Conservation (phyloP, 441 rosid genomes). For the Metrosideros polymorpha region DNA sequence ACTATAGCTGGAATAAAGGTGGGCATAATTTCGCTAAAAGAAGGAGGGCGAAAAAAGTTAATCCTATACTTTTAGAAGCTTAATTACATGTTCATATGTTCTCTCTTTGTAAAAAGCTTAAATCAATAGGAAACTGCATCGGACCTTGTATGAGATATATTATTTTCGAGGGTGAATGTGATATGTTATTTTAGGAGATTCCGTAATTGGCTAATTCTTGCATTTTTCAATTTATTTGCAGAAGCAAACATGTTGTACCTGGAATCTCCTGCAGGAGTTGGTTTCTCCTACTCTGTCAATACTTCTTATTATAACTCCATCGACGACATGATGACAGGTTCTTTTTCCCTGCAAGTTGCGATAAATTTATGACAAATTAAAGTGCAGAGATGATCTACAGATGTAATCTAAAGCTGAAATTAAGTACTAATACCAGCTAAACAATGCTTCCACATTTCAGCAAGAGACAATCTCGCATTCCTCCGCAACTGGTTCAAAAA, state of each 20-base stretch:
- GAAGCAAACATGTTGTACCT: constrained; percentile 8
- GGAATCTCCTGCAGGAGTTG: background rate
- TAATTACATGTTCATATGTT: background rate
- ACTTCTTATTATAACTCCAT: background rate
- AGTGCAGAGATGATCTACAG: background rate
- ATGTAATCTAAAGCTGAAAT: background rate
- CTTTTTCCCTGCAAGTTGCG: background rate
- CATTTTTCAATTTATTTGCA: background rate
- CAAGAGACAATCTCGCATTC: background rate
- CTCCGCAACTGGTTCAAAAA: background rate
- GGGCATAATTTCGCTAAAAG: background rate
- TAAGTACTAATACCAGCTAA: background rate
- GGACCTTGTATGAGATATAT: background rate
- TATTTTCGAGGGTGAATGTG: background rate
- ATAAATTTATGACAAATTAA: background rate
- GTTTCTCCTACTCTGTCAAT: background rate
- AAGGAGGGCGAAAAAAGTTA: background rate
- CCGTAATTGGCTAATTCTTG: background rate
- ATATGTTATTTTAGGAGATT: too few relatives aligned
- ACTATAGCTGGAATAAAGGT: constrained; percentile 7
- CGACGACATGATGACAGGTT: background rate
- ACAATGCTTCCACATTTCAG: background rate
- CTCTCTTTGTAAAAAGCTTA: background rate
- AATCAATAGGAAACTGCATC: background rate
- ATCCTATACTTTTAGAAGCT: background rate